These are phyloP conservation scores for Bacterosira constricta DNA, from an alignment of 108 stramenopile species.

Conservation along the genomic window DNA sequence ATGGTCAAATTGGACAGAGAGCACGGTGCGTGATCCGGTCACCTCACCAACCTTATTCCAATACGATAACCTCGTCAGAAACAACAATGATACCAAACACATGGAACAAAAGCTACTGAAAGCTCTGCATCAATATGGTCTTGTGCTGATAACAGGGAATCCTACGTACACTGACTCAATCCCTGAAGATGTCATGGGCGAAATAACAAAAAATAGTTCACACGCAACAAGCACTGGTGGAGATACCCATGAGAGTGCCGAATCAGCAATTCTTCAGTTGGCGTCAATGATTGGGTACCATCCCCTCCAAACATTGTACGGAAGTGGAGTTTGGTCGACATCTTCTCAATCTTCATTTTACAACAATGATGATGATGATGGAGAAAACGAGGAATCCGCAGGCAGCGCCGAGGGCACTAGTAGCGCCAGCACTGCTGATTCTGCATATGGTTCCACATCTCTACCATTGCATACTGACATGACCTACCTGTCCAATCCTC, in stretches of 20 bases:
- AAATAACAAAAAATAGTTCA: conserved; percentile 10
- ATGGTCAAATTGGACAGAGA: conserved; percentile 68
- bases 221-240: not conserved
- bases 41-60: conserved; percentile 56
- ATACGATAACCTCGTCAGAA: conserved; percentile 42
- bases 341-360: conserved; percentile 50
- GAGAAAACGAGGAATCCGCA: too few relatives aligned
- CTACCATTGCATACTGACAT: conserved; percentile 88
- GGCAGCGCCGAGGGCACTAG: not conserved
- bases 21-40: conserved; percentile 49
- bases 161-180: conserved; percentile 58
- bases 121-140: conserved; percentile 71
- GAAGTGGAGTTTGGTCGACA: conserved; percentile 76
- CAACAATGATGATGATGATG: conserved; percentile 13
- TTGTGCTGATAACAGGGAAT: conserved; percentile 71
- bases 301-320: conserved; percentile 82
- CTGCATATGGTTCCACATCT: conserved; percentile 73
- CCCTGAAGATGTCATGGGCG: conserved; percentile 16
- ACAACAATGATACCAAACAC: conserved; percentile 6
- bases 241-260: conserved; percentile 24
- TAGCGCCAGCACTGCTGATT: conserved; percentile 75
- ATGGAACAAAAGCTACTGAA: conserved; percentile 43
- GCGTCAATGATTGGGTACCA: conserved; percentile 56
- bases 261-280: conserved; percentile 39
- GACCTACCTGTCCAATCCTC: conserved; percentile 78